A percentile compares a stretch with the other conserved stretches of the same genome.
Evolutionary conservation across 2,329 filamentous ascomycete genomes (phyloP).

Genomic region (Colletotrichum aenigma): DNA sequence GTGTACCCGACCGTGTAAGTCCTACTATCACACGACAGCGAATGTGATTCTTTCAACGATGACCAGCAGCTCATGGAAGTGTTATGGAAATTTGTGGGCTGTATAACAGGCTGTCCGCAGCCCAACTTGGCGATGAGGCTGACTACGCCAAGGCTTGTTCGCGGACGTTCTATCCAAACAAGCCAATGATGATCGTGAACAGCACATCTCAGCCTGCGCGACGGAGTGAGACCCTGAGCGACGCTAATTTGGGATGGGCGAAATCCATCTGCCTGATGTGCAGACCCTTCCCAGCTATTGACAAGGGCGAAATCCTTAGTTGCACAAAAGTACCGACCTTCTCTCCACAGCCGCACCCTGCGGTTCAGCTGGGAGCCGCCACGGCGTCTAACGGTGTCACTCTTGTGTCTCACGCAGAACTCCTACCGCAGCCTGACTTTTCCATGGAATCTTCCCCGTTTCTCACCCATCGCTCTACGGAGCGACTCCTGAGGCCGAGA

Average conservation of each 20-base stretch:
- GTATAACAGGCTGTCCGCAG: fast-evolving
- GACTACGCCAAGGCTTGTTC: neutral
- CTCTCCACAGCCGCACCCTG: neutral
- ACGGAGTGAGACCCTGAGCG: fast-evolving
- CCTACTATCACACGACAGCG: neutral
- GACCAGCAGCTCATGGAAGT: neutral
- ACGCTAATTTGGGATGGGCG: fast-evolving
- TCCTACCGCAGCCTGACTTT: neutral
- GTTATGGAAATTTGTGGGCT: fast-evolving
- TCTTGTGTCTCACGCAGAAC: neutral
- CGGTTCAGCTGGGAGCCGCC: neutral
- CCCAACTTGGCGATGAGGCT: neutral
- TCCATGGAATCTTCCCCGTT: neutral
- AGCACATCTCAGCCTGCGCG: neutral
- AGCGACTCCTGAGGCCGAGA: fast-evolving
- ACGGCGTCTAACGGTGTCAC: neutral
- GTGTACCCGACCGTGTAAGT: neutral
- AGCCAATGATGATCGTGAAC: neutral
- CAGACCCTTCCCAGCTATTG: neutral
- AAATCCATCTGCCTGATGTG: fast-evolving
- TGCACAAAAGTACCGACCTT: fast-evolving
- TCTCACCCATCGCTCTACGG: neutral
- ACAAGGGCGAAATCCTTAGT: neutral
- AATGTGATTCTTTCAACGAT: neutral
- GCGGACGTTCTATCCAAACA: neutral